These are phyloP conservation scores for Rhododendron williamsianum DNA, from an alignment of 148 eudicot species.

Conservation along the genomic window DNA sequence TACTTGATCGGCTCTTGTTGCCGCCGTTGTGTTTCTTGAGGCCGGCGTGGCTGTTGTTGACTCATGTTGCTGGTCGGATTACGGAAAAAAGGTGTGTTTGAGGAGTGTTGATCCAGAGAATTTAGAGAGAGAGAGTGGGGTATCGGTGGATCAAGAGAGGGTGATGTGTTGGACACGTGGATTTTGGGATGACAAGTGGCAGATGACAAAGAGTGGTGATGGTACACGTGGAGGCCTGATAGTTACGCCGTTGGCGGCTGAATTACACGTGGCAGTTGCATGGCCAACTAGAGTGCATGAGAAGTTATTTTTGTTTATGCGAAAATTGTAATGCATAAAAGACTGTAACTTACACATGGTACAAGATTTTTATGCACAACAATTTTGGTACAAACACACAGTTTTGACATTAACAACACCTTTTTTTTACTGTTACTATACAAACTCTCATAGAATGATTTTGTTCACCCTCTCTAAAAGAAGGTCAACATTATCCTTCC, in stretches of 20 bases:
- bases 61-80: constrained; percentile 30
- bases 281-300: background rate
- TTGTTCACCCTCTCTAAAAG: no score
- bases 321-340: no score
- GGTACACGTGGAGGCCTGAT: background rate
- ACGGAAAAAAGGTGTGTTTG: background rate
- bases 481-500: no score
- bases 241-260: background rate
- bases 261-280: background rate
- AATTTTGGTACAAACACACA: no score
- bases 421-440: no score
- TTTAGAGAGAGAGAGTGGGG: background rate
- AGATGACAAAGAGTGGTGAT: background rate
- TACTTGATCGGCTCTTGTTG: constrained; percentile 47
- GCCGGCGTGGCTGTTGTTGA: constrained; percentile 37
- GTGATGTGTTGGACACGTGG: background rate
- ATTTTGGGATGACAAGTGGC: background rate
- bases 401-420: no score
- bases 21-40: background rate
- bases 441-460: no score
- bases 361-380: no score
- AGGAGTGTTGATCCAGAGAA: background rate
- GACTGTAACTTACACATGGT: no score
- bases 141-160: background rate
- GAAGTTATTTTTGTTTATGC: no score